Evolutionary conservation across 345 rosid genomes (phyloP).

Genomic region (Citrus cavaleriei): DNA sequence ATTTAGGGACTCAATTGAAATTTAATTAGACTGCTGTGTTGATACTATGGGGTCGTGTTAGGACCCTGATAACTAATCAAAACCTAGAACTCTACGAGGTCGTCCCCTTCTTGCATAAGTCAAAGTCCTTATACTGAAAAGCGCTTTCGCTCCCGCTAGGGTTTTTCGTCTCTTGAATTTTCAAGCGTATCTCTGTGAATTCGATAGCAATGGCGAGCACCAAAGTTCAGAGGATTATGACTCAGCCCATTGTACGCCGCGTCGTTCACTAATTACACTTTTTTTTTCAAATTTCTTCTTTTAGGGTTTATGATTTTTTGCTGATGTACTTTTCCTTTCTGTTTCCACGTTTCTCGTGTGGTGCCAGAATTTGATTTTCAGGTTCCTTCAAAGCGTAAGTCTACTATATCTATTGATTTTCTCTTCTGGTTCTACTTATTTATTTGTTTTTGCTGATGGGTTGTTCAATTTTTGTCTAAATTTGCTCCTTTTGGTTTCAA

Average conservation of each 20-base stretch:
- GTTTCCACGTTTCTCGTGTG: neutral
- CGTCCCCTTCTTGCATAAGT: too few species aligned
- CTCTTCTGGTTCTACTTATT: neutral
- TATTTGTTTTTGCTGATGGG: neutral
- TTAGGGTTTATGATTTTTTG: neutral
- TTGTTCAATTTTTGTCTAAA: neutral
- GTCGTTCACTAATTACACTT: neutral
- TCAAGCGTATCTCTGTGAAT: neutral
- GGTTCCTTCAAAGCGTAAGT: slow-evolving; percentile 94
- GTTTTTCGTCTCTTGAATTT: slow-evolving; percentile 12
- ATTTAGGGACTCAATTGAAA: neutral
- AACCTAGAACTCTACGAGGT: too few species aligned
- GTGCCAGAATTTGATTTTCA: slow-evolving; percentile 82
- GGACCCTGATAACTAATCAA: too few species aligned
- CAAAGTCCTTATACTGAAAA: neutral
- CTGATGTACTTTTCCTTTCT: neutral
- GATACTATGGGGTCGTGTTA: too few species aligned
- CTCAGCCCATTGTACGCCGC: slow-evolving; percentile 63
- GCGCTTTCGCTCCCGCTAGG: neutral
- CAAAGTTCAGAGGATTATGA: slow-evolving; percentile 82
- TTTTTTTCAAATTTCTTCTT: neutral
- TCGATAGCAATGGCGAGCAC: slow-evolving; percentile 72
- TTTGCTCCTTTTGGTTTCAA: neutral
- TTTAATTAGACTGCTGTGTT: too few species aligned
- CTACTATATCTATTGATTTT: neutral